Base-by-base conservation (phyloP, 495 filamentous ascomycete genomes). In the Bombardia bombarda region DNA sequence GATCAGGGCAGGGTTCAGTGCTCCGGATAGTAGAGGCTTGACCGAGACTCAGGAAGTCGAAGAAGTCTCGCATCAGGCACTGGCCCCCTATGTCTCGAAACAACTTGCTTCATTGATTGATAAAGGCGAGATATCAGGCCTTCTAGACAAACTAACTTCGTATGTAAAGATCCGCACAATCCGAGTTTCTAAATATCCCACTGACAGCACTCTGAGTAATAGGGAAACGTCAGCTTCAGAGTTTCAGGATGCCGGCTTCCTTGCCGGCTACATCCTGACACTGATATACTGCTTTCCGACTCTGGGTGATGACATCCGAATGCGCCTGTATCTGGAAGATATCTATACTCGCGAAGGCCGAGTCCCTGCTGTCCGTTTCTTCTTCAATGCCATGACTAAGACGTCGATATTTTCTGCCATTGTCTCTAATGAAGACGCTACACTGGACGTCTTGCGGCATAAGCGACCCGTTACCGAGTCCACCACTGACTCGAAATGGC, bases 311-410 rank as follows among this genome's bases (percentile, higher is more conserved):
- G 93, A 97, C 40, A 93, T 97, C 39, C 83, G 90, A 1, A 94
- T 97, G 87, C 93, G 92, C 72, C 67, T 99, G 4, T 97, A 89
- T 50, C 67, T 89, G 12, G 83, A 87, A 0, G 88, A 88, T 23
- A 80, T 85, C 9, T 67, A 72, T 3, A 73, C 72, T 16, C 65
- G 50, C 14, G 54, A 59, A 22, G 54, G 61, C 7, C 58, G 56
- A 12, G 57, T 83, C 13, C 83, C 92, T 0, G 82, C 87, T 5
- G 79, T 93, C 40, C 86, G 85, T 55, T 96, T 84, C 57, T 90
- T 96, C 56, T 99, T 92, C 87, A 70, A 82, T 38, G 83, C 84
- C 14, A 76, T 83, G 33, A 77, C 69, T 37, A 69, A 69, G 32
- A 90, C 85, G 16, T 62, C 61, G 2, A 63, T 88, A 19, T 96